phyloP scores from a whole-genome alignment of 306 rosid species.

The Begonia peltatifolia region DNA sequence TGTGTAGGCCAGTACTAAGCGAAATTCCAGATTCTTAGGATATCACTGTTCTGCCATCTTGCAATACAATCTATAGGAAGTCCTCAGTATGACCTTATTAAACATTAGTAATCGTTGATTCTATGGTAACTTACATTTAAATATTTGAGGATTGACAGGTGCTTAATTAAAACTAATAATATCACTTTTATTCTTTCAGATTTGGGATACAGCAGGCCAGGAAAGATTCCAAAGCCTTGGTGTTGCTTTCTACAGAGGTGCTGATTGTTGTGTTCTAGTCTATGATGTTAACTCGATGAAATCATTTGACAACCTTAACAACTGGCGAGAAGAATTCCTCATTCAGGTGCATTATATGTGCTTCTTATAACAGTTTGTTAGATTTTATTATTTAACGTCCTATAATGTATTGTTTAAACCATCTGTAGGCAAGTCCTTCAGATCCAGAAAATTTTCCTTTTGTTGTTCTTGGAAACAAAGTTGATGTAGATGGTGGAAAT shows the following conservation, averaged over 20 bases:
- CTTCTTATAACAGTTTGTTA: not conserved
- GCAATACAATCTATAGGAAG: too few species aligned
- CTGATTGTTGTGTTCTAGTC: slow-evolving; percentile 98
- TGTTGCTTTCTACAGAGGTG: slow-evolving; percentile 98
- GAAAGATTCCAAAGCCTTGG: slow-evolving; percentile 98
- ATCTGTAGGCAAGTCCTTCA: slow-evolving; percentile 88
- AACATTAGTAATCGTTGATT: too few species aligned
- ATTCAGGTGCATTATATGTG: slow-evolving; percentile 45
- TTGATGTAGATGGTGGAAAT: slow-evolving; percentile 93
- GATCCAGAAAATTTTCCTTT: slow-evolving; percentile 99
- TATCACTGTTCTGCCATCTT: too few species aligned
- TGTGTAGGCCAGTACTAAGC: too few species aligned
- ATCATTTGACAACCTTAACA: slow-evolving; percentile 92
- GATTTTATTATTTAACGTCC: not conserved
- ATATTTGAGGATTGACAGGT: too few species aligned
- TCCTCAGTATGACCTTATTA: too few species aligned
- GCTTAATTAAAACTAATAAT: not conserved
- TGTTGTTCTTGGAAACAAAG: slow-evolving; percentile 92
- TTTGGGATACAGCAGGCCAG: slow-evolving; percentile 99
- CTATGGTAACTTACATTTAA: too few species aligned
- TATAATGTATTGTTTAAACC: slow-evolving; percentile 12
- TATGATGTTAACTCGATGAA: slow-evolving; percentile 96
- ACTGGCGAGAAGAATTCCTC: slow-evolving; percentile 97
- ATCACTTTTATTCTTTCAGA: slow-evolving; percentile 27
- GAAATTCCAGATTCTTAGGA: too few species aligned